Evolutionary conservation across 257 asterid genomes (phyloP).

Genomic region (Capsicum baccatum): DNA sequence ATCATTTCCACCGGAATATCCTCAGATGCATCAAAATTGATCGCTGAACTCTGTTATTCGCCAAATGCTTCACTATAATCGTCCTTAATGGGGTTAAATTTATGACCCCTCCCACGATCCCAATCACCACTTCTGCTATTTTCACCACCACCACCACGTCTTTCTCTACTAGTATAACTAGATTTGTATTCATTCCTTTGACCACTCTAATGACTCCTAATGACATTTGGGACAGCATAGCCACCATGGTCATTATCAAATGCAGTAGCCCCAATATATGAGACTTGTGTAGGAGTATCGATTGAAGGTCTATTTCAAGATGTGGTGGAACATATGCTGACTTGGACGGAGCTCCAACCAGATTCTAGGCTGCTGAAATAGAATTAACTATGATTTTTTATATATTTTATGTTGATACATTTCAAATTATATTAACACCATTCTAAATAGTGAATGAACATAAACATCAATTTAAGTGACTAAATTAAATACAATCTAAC

Average conservation of each 20-base stretch:
- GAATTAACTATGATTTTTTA: constrained; percentile 35
- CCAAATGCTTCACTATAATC: constrained; percentile 39
- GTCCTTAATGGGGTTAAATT: constrained; percentile 49
- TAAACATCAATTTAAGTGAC: not conserved
- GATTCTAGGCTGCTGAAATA: constrained; percentile 33
- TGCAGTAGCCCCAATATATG: constrained; percentile 41
- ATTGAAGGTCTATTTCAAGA: constrained; percentile 52
- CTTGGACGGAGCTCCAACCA: constrained; percentile 38
- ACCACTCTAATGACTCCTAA: constrained; percentile 45
- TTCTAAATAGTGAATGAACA: not conserved
- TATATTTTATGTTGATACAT: not conserved
- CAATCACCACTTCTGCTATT: constrained; percentile 46
- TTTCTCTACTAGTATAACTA: constrained; percentile 33
- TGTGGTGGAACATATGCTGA: constrained; percentile 56
- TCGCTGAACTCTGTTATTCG: constrained; percentile 47
- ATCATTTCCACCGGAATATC: constrained; percentile 64
- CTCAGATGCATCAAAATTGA: constrained; percentile 60
- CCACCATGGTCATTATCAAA: constrained; percentile 44
- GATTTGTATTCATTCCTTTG: constrained; percentile 38
- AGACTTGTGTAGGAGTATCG: constrained; percentile 44
- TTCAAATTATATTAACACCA: not conserved
- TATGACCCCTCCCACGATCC: constrained; percentile 47
- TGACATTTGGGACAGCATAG: constrained; percentile 43
- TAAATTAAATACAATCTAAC: not conserved
- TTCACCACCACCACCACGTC: constrained; percentile 50